Conservation (phyloP, 2,329 filamentous ascomycete genomes). For the Diplocarpon mali region DNA sequence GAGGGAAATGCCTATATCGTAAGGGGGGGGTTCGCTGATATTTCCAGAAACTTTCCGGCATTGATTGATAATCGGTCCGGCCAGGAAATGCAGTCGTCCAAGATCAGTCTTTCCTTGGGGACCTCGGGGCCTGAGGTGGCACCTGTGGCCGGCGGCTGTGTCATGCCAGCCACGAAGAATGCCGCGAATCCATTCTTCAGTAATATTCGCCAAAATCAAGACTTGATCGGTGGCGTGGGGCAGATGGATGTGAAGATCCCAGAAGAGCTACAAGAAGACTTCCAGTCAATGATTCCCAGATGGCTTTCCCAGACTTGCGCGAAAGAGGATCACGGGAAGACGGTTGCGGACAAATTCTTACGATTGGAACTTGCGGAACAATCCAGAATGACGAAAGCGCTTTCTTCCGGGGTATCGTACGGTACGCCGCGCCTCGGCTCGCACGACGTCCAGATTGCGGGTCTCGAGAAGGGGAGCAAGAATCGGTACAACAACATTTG, state of each 20-base stretch:
- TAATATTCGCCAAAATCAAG: conserved; percentile 95
- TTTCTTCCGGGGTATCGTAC: conserved; percentile 49
- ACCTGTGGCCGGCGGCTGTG: conserved; percentile 82
- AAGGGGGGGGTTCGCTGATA: conserved; percentile 69
- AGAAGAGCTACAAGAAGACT: conserved; percentile 34
- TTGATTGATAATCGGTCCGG: conserved; percentile 44
- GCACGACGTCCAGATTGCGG: conserved; percentile 60
- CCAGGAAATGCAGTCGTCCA: conserved; percentile 28
- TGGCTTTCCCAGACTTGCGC: conserved; percentile 69
- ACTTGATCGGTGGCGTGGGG: conserved; percentile 84
- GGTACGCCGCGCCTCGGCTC: conserved; percentile 31
- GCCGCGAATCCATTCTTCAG: conserved; percentile 82
- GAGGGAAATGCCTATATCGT: conserved; percentile 63
- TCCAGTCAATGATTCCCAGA: conserved; percentile 43
- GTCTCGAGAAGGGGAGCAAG: conserved; percentile 88
- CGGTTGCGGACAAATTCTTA: conserved; percentile 73
- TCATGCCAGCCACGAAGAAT: conserved; percentile 59
- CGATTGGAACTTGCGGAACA: conserved; percentile 77
- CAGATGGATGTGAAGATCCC: conserved; percentile 59
- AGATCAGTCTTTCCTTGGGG: conserved; percentile 40
- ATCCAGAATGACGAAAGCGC: conserved; percentile 79
- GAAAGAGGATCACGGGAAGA: conserved; percentile 61
- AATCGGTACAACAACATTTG: conserved; percentile 98
- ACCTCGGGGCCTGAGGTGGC: conserved; percentile 41
- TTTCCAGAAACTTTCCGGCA: conserved; percentile 54